Base-by-base conservation (phyloP, 2,329 filamentous ascomycete species). In the Pyrenophora teres region DNA sequence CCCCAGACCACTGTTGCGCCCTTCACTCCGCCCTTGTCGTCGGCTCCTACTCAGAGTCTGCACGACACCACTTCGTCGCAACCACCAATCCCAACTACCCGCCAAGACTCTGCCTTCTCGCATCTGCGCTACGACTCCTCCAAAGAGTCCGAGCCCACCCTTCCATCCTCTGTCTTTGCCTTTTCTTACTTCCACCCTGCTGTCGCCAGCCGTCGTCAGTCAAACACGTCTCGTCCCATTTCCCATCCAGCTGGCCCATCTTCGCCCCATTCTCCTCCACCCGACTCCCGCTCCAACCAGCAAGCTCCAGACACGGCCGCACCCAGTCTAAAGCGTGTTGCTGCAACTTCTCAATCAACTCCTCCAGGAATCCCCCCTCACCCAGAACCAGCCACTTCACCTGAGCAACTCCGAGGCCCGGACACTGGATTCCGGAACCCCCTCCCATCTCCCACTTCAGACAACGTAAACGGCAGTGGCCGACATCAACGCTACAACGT, bases 401-500 rank as follows among this genome's bases (percentile, higher is more conserved):
- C 56, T 40, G 60, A 60, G 36, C 49, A 59, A 23, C 32, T 31
- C 10, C 38, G 50, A 43, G 54, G 50, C 13, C 42, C 45, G 21
- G 56, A 60, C 12, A 4, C 52, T 12, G 40, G 33, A 40, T n/a
- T 37, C 15, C 57, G 51, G 32, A 53, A 44, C 37, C 40, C 46
- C 8, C 42, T 52, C 6, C 46, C 53, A 1, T 52, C 60, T 30
- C 30, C 54, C 27, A 27, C 56, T 41, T 30, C 52, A 32, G 47
- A 51, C 13, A 50, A 56, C 54, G 36, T 45, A 54, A 37, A 56
- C 59, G 21, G 39, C n/a, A 43, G 27, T 16, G 45, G 39, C 13
- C 61, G 61, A 25, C 60, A 62, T 37, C 59, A 63, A 40, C 63
- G 63, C 35, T 65, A 63, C 57, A 65, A 65, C 61, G 63, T 65